These are phyloP conservation scores for Blastobotrys aristatus DNA, from an alignment of 1,139 yeast genomes.

Conservation along the genomic window DNA sequence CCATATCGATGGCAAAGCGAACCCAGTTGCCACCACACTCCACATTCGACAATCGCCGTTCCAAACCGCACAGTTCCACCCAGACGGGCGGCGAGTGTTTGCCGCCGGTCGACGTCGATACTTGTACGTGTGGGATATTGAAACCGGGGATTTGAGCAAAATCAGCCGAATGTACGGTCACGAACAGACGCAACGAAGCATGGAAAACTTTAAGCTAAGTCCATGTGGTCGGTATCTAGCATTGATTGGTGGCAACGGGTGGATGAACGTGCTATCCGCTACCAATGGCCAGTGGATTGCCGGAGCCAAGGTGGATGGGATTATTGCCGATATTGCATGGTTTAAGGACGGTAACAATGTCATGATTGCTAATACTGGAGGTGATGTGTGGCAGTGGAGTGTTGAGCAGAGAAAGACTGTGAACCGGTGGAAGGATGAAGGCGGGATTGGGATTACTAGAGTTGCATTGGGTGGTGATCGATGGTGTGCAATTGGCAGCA, in stretches of 20 bases:
- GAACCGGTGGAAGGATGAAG: slow-evolving; percentile 78
- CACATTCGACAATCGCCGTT: slow-evolving; percentile 77
- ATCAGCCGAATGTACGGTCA: slow-evolving; percentile 89
- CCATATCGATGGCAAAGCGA: slow-evolving; percentile 86
- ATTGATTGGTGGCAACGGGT: slow-evolving; percentile 78
- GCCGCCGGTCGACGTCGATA: slow-evolving; percentile 91
- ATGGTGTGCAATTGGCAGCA: slow-evolving; percentile 86
- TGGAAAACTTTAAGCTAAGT: slow-evolving; percentile 76
- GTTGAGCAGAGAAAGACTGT: slow-evolving; percentile 46
- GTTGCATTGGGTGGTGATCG: slow-evolving; percentile 69
- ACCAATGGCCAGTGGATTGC: slow-evolving; percentile 77
- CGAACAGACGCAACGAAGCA: slow-evolving; percentile 76
- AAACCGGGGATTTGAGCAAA: slow-evolving; percentile 71
- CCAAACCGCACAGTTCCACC: slow-evolving; percentile 63
- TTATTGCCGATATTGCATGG: slow-evolving; percentile 73
- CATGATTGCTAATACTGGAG: slow-evolving; percentile 67
- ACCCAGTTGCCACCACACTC: slow-evolving; percentile 75
- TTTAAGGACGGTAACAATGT: slow-evolving; percentile 46
- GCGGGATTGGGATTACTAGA: slow-evolving; percentile 79
- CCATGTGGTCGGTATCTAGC: slow-evolving; percentile 69
- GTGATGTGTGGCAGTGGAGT: slow-evolving; percentile 89
- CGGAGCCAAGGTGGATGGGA: slow-evolving; percentile 87
- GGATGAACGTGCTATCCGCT: slow-evolving; percentile 79
- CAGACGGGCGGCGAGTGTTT: slow-evolving; percentile 53
- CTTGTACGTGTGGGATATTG: slow-evolving; percentile 88